A percentile compares a stretch with the other conserved stretches of the same genome.
Conservation (phyloP, 306 rosid species). For the Rosa chinensis region DNA sequence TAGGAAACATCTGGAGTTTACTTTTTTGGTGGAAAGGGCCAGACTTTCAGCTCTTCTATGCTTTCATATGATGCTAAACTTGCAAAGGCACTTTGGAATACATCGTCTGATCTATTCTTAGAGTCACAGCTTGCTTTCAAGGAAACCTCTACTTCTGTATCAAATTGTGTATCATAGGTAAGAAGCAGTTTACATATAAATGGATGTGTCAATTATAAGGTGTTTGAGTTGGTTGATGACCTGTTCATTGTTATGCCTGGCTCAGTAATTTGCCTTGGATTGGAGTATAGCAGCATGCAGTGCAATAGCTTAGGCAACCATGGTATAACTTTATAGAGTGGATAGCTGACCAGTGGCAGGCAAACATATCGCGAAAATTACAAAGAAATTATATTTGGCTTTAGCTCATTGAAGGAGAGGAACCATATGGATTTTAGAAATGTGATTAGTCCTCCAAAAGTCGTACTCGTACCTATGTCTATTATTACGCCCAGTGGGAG, state of each 20-base stretch:
- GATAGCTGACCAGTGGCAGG: background rate
- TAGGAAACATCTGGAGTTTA: too few species aligned
- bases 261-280: background rate
- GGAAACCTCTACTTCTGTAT: constrained; percentile 24
- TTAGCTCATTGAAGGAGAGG: constrained; percentile 47
- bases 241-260: background rate
- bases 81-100: constrained; percentile 74
- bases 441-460: background rate
- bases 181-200: too few species aligned
- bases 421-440: constrained; percentile 61
- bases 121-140: constrained; percentile 48
- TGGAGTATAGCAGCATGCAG: background rate
- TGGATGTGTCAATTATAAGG: background rate
- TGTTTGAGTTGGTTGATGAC: background rate
- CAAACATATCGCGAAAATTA: background rate
- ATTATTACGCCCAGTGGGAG: too few species aligned
- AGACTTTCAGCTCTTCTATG: too few species aligned
- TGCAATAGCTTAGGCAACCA: background rate
- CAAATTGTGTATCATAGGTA: constrained; percentile 19
- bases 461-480: too few species aligned
- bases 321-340: background rate
- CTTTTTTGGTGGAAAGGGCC: too few species aligned
- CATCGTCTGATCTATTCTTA: constrained; percentile 50
- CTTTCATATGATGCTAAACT: constrained; percentile 48
- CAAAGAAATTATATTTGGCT: background rate